A percentile compares a stretch with the other conserved stretches of the same genome.
Conservation (phyloP, 371 early-diverging fungal species). For the Antonospora locustae region DNA sequence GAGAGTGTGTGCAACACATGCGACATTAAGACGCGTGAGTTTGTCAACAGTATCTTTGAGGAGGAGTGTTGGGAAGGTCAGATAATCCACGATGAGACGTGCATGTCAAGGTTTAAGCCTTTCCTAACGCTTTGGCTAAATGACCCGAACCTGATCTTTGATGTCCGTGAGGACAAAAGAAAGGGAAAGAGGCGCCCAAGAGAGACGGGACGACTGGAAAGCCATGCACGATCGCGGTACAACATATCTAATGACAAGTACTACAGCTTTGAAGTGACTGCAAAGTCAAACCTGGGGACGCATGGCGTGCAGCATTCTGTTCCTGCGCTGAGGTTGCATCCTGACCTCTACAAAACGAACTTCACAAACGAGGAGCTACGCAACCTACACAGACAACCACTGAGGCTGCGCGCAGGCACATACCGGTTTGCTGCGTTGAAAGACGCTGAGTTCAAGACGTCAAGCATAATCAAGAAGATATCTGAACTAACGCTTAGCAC, state of each 20-base stretch:
- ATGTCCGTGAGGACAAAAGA: constrained; percentile 50
- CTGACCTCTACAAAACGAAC: constrained; percentile 71
- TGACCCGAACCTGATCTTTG: constrained; percentile 55
- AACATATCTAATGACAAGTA: constrained; percentile 82
- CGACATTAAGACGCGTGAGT: constrained; percentile 15
- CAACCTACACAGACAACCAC: constrained; percentile 74
- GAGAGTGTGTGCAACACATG: background rate
- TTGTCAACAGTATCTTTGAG: constrained; percentile 48
- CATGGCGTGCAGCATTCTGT: constrained; percentile 71
- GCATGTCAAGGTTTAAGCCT: constrained; percentile 11
- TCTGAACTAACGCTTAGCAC: constrained; percentile 78
- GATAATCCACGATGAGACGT: constrained; percentile 49
- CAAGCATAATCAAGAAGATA: constrained; percentile 66
- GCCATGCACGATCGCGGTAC: constrained; percentile 62
- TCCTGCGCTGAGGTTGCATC: constrained; percentile 73
- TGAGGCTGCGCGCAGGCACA: constrained; percentile 58
- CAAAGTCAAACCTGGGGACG: constrained; percentile 66
- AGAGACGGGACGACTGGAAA: constrained; percentile 56
- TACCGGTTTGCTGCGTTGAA: constrained; percentile 6
- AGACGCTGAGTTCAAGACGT: constrained; percentile 33
- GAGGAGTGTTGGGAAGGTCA: constrained; percentile 50
- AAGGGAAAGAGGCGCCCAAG: constrained; percentile 34
- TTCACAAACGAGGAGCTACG: constrained; percentile 71
- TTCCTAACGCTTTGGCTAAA: constrained; percentile 45
- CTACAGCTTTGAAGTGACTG: constrained; percentile 63